Evolutionary conservation across 2,329 filamentous ascomycete species (phyloP).

Genomic region (Lasiodiplodia sp.): DNA sequence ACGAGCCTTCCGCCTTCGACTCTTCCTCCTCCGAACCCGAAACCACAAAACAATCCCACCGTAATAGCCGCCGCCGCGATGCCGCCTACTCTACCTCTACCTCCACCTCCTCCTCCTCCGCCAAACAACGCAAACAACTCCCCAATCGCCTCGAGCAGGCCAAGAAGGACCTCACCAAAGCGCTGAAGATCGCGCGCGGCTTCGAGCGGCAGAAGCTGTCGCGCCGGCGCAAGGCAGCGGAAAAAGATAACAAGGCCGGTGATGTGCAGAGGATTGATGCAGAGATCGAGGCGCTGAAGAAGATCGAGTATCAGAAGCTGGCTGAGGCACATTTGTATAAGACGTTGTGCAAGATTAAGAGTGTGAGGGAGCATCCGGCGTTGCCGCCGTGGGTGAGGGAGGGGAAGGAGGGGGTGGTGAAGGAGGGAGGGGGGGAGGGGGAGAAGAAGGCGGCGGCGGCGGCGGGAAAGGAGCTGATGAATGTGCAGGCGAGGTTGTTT

Average conservation of each 20-base stretch:
- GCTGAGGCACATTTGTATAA: slow-evolving; percentile 65
- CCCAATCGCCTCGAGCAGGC: slow-evolving; percentile 58
- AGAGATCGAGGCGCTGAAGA: slow-evolving; percentile 62
- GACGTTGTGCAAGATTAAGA: slow-evolving; percentile 64
- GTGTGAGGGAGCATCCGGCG: slow-evolving; percentile 58
- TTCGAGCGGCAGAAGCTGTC: slow-evolving; percentile 77
- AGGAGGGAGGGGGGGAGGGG: slow-evolving; percentile 40
- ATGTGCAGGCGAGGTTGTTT: slow-evolving; percentile 66
- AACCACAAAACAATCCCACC: slow-evolving; percentile 40
- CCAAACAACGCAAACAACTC: slow-evolving; percentile 15
- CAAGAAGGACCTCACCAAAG: slow-evolving; percentile 68
- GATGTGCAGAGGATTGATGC: slow-evolving; percentile 67
- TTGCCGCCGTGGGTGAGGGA: slow-evolving; percentile 52
- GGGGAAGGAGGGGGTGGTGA: slow-evolving; percentile 42
- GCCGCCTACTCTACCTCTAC: slow-evolving; percentile 32
- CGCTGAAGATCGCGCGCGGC: slow-evolving; percentile 75
- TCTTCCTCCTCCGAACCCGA: slow-evolving; percentile 19
- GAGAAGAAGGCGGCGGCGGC: slow-evolving; percentile 46
- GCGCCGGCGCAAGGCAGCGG: slow-evolving; percentile 65
- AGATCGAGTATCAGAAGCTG: slow-evolving; percentile 57
- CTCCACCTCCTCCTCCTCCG: not conserved
- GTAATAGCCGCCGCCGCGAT: slow-evolving; percentile 30
- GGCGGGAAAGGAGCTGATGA: slow-evolving; percentile 55
- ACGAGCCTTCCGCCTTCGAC: slow-evolving; percentile 30
- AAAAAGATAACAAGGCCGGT: slow-evolving; percentile 55